Base-by-base conservation (phyloP, 805 yeast species). In the Candida nanaspora region DNA sequence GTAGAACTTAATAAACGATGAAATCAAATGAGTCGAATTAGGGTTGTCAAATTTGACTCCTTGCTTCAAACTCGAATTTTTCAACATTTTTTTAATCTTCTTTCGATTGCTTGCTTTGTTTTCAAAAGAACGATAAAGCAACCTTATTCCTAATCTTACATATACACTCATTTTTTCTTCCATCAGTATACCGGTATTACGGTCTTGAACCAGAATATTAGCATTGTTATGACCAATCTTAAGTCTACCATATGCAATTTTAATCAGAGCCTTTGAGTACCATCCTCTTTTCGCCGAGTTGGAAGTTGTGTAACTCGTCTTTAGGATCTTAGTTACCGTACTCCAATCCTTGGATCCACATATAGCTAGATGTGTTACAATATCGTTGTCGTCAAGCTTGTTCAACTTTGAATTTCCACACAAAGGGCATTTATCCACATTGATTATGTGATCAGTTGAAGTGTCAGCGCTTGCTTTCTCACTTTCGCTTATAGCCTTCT, bases 111-210 rank as follows among this genome's bases (percentile, higher is more conserved):
- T 65, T 3, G 83, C 80, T 34, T 70, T 68, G 43, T 73, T 74
- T 25, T 60, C 74, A 45, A 82, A 73, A 2, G 95, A 91, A 51
- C 81, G 78, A 61, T 91, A 91, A 2, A 91, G 65, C 34, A 91
- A 62, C 34, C 96, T 62, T 40, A 91, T 91, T 0, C 98, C 98
- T 29, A 93, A 56, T 37, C 96, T 69, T 10, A 93, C 93, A 52
- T 86, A 86, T 1, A 85, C 77, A 43, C 89, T 81, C 85, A 93
- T 91, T 52, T 87, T 87, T 53, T 91, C 98, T 57, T 91, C 98
- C 54, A 84, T 61, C n/a, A 91, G 78, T 35, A 86, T 73, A 0
- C 98, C 98, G 0, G 96, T 82, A 15, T 74, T 68, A 45, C 98
- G 70, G 57, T 93, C 97, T 59, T 93, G 98, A 2, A 91, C 97